phyloP scores from a whole-genome alignment of 2,329 filamentous ascomycete genomes.

The Fusarium temperatum region DNA sequence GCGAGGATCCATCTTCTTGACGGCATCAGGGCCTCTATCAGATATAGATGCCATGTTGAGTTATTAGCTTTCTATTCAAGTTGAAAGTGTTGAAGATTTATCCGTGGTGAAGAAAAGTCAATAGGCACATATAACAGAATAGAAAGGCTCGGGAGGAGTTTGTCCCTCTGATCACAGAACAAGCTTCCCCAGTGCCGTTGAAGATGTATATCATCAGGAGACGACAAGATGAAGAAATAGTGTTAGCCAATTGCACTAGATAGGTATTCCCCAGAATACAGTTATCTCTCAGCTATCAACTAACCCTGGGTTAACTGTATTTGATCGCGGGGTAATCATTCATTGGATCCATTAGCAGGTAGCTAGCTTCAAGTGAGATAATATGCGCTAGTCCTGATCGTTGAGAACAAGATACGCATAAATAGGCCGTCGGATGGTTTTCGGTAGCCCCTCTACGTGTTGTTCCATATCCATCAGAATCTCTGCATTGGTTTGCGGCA shows the following conservation, averaged over 20 bases:
- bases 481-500: neutral
- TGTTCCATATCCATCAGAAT: neutral
- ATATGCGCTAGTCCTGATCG: neutral
- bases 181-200: neutral
- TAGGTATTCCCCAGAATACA: neutral
- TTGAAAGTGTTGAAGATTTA: neutral
- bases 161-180: neutral
- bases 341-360: neutral
- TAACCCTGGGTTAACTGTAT: neutral
- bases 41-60: neutral
- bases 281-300: neutral
- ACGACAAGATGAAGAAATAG: neutral
- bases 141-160: neutral
- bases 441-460: neutral
- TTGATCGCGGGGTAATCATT: neutral
- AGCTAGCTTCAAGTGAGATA: neutral
- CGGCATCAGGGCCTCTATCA: neutral
- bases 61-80: neutral
- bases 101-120: neutral
- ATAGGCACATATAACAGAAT: neutral
- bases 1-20: neutral
- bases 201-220: neutral
- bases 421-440: neutral
- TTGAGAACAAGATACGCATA: neutral
- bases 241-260: neutral